These are phyloP conservation scores for Scheffersomyces spartinae DNA, from an alignment of 805 yeast species.

Conservation along the genomic window DNA sequence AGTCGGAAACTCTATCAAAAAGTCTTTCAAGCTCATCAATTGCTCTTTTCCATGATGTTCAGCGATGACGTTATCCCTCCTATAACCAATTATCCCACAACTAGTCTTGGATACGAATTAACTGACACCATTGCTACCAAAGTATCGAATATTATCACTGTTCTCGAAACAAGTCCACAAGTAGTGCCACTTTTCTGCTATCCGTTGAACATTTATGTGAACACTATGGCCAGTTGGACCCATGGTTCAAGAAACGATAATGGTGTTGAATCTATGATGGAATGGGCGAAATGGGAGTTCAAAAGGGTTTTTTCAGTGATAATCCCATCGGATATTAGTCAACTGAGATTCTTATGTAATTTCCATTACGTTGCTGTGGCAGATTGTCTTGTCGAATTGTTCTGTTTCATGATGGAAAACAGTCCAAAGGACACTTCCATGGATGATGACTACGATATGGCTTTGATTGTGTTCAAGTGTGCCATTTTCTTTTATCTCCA, in stretches of 20 bases:
- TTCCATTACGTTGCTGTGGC: slow-evolving; percentile 1
- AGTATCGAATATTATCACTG: not conserved
- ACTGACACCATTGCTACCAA: not conserved
- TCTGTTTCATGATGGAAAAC: not conserved
- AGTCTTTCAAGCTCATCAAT: not conserved
- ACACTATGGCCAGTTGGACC: not conserved
- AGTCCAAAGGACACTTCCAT: too few species aligned
- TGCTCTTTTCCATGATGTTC: not conserved
- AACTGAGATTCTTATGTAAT: slow-evolving; percentile 1
- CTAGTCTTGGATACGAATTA: not conserved
- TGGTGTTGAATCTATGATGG: not conserved
- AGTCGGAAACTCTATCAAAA: not conserved
- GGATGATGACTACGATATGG: not conserved
- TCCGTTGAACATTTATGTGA: slow-evolving; percentile 3
- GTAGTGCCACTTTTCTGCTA: slow-evolving; percentile 5
- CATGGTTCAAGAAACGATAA: not conserved
- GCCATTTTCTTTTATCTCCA: slow-evolving; percentile 4
- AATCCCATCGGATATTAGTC: slow-evolving; percentile 3
- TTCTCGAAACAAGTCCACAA: not conserved
- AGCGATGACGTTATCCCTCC: not conserved
- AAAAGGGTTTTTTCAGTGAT: not conserved
- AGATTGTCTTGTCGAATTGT: slow-evolving; percentile 1
- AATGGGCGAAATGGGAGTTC: slow-evolving; percentile 1
- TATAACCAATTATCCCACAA: slow-evolving; percentile 2
- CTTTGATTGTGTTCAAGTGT: slow-evolving; percentile 1